Percentiles rank a stretch among this genome's conserved stretches.
phyloP scores from a whole-genome alignment of 345 rosid species.

The Physaria fendleri region DNA sequence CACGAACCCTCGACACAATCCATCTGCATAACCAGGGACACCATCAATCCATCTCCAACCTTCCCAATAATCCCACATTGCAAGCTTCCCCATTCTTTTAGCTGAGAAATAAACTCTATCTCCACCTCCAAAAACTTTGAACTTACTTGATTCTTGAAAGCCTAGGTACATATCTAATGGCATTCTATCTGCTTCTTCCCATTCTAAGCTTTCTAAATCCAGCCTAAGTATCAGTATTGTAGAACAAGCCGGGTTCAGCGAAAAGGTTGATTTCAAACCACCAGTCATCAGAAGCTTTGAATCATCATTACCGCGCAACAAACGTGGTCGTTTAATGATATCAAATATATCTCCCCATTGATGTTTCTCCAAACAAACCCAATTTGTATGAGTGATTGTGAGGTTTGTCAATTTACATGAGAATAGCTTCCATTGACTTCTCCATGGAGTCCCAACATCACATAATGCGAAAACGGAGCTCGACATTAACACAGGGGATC shows the following conservation, averaged over 20 bases:
- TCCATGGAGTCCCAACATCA: slow-evolving; percentile 89
- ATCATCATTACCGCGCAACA: slow-evolving; percentile 51
- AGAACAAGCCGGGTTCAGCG: slow-evolving; percentile 67
- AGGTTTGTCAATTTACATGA: slow-evolving; percentile 38
- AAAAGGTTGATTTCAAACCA: slow-evolving; percentile 62
- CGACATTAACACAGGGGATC: slow-evolving; percentile 62
- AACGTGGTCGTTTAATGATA: slow-evolving; percentile 72
- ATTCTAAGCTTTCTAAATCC: slow-evolving; percentile 71
- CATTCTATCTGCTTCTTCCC: slow-evolving; percentile 93
- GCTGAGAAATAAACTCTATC: slow-evolving; percentile 75
- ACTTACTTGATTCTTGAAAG: slow-evolving; percentile 68
- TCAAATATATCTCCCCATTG: slow-evolving; percentile 90
- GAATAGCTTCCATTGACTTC: slow-evolving; percentile 82
- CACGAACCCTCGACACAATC: slow-evolving; percentile 66
- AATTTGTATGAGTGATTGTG: slow-evolving; percentile 38
- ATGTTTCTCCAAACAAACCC: slow-evolving; percentile 68
- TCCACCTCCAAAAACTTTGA: slow-evolving; percentile 88
- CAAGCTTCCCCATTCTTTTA: slow-evolving; percentile 64
- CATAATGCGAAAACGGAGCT: slow-evolving; percentile 66
- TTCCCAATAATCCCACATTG: slow-evolving; percentile 59
- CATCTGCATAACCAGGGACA: slow-evolving; percentile 57
- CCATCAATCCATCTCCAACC: slow-evolving; percentile 88
- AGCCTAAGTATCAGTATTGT: slow-evolving; percentile 71
- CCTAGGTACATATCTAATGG: slow-evolving; percentile 65
- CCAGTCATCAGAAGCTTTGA: slow-evolving; percentile 68